These are phyloP conservation scores for Penicillium silybi DNA, from an alignment of 495 filamentous ascomycete genomes.

Conservation along the genomic window DNA sequence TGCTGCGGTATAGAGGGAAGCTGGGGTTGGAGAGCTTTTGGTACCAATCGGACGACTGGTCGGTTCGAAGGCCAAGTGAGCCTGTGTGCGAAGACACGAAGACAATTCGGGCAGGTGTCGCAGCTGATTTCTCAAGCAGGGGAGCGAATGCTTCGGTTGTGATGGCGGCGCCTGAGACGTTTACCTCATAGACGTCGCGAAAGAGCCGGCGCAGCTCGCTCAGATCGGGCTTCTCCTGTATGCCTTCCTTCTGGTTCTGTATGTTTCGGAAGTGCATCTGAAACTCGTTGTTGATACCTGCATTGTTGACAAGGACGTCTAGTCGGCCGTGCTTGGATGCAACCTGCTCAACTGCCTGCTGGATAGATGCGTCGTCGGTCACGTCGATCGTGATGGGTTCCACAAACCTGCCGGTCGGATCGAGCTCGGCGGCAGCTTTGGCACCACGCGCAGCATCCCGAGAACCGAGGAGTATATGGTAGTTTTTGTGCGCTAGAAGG, in stretches of 20 bases:
- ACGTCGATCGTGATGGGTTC: slow-evolving; percentile 38
- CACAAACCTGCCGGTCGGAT: slow-evolving; percentile 15
- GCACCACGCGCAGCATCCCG: slow-evolving; percentile 27
- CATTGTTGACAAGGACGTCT: slow-evolving; percentile 40
- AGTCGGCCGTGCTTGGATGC: slow-evolving; percentile 23
- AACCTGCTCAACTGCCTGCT: slow-evolving; percentile 30
- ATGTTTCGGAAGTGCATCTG: slow-evolving; percentile 11
- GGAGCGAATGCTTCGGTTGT: slow-evolving; percentile 44
- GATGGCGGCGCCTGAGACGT: slow-evolving; percentile 34
- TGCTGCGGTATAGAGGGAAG: slow-evolving; percentile 23
- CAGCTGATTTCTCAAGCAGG: slow-evolving; percentile 35
- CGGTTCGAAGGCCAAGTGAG: slow-evolving; percentile 19
- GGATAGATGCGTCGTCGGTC: slow-evolving; percentile 33
- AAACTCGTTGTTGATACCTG: slow-evolving; percentile 32
- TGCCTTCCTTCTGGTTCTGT: neutral
- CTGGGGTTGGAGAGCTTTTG: slow-evolving; percentile 9
- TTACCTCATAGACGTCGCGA: slow-evolving; percentile 35
- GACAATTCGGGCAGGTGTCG: slow-evolving; percentile 33
- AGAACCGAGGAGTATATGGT: slow-evolving; percentile 37
- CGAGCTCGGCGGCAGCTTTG: slow-evolving; percentile 18
- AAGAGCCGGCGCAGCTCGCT: slow-evolving; percentile 21
- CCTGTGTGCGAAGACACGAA: slow-evolving; percentile 37
- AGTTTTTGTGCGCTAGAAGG: slow-evolving; percentile 25
- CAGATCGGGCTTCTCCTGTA: slow-evolving; percentile 6
- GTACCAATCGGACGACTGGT: slow-evolving; percentile 5